Conservation (phyloP, 176 grass and related monocot genomes). For the bread wheat (Triticum aestivum) region IWGSC_CS_RefSeq_v2.1 NC_057797.1:78832158-78832657, state of each 20-base stretch:
- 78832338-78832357: conserved; percentile 49
- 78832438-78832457: background rate
- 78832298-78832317: conserved; percentile 73
- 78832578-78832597: background rate
- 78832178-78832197: conserved; percentile 87
- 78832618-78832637: background rate
- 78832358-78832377: background rate
- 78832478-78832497: background rate
- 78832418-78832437: background rate
- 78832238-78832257: conserved; percentile 46
- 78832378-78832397: background rate
- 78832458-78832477: background rate
- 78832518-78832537: too few relatives aligned
- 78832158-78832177: conserved; percentile 57
- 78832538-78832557: too few relatives aligned
- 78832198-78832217: conserved; percentile 59
- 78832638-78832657: background rate
- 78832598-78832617: background rate
- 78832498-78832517: too few relatives aligned
- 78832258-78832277: conserved; percentile 78
- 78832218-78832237: conserved; percentile 45
- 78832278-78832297: conserved; percentile 78
- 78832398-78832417: background rate
- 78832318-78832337: conserved; percentile 54
- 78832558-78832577: background rate